A percentile compares a stretch with the other conserved stretches of the same genome.
phyloP scores from a whole-genome alignment of 148 eudicot species.

The Diospyros lotus region DNA sequence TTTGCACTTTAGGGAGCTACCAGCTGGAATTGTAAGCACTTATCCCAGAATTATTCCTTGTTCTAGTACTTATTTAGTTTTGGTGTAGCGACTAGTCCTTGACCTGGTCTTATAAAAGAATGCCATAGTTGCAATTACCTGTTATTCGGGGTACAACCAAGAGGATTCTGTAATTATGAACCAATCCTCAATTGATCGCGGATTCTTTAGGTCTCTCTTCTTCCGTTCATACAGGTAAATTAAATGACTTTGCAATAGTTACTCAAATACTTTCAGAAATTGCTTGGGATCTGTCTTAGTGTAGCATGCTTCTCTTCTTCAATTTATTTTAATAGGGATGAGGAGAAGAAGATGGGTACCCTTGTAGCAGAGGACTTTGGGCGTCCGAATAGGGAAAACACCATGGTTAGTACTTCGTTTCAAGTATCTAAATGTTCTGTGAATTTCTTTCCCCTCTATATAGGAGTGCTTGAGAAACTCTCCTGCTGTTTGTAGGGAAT shows the following conservation, averaged over 20 bases:
- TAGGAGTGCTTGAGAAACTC: background rate
- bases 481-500: slow-evolving; percentile 48
- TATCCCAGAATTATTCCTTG: background rate
- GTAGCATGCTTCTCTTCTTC: background rate
- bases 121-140: slow-evolving; percentile 88
- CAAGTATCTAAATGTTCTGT: background rate
- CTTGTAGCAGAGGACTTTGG: slow-evolving; percentile 90
- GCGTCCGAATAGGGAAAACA: slow-evolving; percentile 76
- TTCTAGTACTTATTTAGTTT: background rate
- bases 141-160: slow-evolving; percentile 95
- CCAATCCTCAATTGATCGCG: slow-evolving; percentile 91
- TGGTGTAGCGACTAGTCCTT: slow-evolving; percentile 5
- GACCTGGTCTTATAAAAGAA: slow-evolving; percentile 33
- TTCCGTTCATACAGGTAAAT: slow-evolving; percentile 84
- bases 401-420: slow-evolving; percentile 48
- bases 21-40: slow-evolving; percentile 72
- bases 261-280: background rate
- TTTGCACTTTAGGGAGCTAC: slow-evolving; percentile 90
- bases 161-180: slow-evolving; percentile 99
- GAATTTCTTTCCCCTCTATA: background rate
- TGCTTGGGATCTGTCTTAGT: background rate
- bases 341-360: slow-evolving; percentile 98
- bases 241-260: background rate
- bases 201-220: slow-evolving; percentile 83
- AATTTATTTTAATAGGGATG: slow-evolving; percentile 44